Base-by-base conservation (phyloP, 768 basidiomycete species). In the Trametes sanguinea region DNA sequence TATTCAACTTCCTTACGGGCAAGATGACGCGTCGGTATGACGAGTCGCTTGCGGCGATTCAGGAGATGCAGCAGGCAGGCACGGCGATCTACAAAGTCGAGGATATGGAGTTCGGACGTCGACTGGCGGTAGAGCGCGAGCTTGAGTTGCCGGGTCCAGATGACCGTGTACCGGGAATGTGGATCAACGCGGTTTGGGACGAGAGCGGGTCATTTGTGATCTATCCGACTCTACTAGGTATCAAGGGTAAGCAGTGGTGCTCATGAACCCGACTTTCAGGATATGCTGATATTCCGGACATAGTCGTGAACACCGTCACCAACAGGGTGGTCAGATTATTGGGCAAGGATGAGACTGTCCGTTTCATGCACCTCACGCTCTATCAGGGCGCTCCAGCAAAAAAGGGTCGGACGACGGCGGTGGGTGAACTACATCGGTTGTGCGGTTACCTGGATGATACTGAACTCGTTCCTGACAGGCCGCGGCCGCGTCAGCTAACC, bases 11-110 rank as follows among this genome's bases (percentile, higher is more conserved):
- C 80, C 81, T 95, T 10, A 83, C 85, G 0, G 97, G 94, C 6
- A 97, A 95, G 71, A 78, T 98, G 66, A 87, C 85, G 14, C 87
- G 96, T 17, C 93, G 92, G 72, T 99, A 98, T 72, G 97, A 99
- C 64, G 97, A 99, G 75, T 94, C 92, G 0, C 81, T 98, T 6
- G 77, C 84, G 32, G 95, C 97, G 0, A 91, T 95, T 42, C 93
- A 96, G 72, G 95, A 98, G 74, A 98, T 99, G 95, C 97, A 99
- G 73, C 97, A 98, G 73, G 95, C 95, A 1, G 96, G 95, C 1
- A 97, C 97, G 4, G 90, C 92, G 0, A 84, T 93, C 17, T 92
- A 90, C 75, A 89, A 86, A 68, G 86, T 98, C 16, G 97, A 99
- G 56, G 95, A 98, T 75, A 99, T 99, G 97, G 97, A 99, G 74